Evolutionary conservation across 106 monocot species (phyloP), one percentile per base, ranked within the genome.

Genomic region (Chionographis japonica): DNA sequence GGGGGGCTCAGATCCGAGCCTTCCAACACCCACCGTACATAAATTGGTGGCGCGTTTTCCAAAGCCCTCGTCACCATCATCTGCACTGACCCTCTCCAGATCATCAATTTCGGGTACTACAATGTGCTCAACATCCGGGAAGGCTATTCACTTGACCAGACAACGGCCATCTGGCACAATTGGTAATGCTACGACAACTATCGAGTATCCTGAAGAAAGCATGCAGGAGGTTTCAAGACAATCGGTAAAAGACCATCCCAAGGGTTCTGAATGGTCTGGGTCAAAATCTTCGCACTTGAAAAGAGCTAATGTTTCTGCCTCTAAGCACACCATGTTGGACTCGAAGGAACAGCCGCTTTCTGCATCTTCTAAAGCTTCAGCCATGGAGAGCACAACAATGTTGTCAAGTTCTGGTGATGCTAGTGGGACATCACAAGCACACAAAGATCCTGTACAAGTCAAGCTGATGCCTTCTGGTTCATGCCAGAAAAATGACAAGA

Each of bases 401-500:
- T 41, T 35, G 13, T 68, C 64, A 58, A 46, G 66, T 42, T 61
- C 58, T 37, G 73, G 58, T 58, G 78, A 78, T 49, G 46, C 18
- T 54, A 20, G 62, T 56, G 38, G 61, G 16, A 68, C 81, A 65
- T 65, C 67, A n/a, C 76, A 73, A 35, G 37, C 69, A 64, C 68
- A 65, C 56, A 80, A 27, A 16, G 42, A 52, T 72, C 65, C 85
- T 14, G 58, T 51, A 66, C 84, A 67, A 50, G 54, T 67, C 5
- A 91, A 88, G 79, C 15, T 42, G n/a, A 64, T 49, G 4, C 66
- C 83, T 69, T 69, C 73, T 27, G 70, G 52, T 58, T 73, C 84
- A 36, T 53, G 19, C 69, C 74, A 62, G 57, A 91, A 81, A 86
- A 86, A 62, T 83, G 88, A 88, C 49, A 89, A 67, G 71, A 62